Evolutionary conservation across 2,329 filamentous ascomycete genomes (phyloP), one percentile per base, ranked within the genome.

Genomic region (Penicillium rolfsii): DNA sequence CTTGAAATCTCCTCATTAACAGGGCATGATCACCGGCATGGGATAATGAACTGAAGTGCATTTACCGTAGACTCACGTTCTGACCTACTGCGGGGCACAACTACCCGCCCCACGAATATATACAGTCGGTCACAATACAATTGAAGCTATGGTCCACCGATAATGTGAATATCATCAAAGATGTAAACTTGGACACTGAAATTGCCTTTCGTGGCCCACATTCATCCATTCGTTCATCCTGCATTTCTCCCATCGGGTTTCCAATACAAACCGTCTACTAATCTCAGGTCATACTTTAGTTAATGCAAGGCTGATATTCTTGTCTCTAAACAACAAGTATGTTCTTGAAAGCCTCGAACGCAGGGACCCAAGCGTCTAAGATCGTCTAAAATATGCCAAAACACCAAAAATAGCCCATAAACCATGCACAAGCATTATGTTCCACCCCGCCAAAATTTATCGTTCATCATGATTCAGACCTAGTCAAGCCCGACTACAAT

Each of bases 401-500:
- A 64, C 56, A 52, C 65, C 64, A 55, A 41, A 46, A 35, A 8
- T 16, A 38, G 22, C 45, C 19, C 14, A 28, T n/a, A 22, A 22
- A 26, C 50, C 19, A 53, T 53, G 28, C 30, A 38, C 26, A 52
- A 14, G 7, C 22, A 11, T 12, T 9, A 26, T n/a, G 16, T 11
- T 33, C 28, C 19, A 4, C 7, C 22, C 45, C 5, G 2, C 7
- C 9, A 22, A 35, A 22, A 9, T 14, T 24, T 8, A 38, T 36
- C n/a, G 9, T 48, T 16, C 26, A 30, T 24, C 24, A 53, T 53
- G 19, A 53, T 19, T 33, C 19, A 19, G 35, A 33, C 9, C 30
- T 33, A 53, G 22, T 40, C 50, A 28, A 77, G 56, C 57, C 71
- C 68, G 7, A 91, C 85, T n/a, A 92, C 87, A 48, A 92, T 78